Evolutionary conservation across 164 flowering plant species (phyloP).

Genomic region (Aristolochia californica): DNA sequence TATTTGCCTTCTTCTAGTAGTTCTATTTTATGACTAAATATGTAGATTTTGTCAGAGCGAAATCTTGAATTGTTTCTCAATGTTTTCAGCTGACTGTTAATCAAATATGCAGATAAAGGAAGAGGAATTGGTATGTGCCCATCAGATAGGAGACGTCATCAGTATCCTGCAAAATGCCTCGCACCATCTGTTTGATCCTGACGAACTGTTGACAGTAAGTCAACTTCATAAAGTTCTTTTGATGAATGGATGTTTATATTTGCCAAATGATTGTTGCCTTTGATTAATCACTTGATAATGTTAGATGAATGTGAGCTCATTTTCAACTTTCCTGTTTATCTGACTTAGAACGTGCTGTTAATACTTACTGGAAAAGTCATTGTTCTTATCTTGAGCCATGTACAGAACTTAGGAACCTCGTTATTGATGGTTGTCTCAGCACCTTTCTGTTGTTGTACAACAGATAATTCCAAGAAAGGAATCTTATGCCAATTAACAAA

Average conservation of each 20-base stretch:
- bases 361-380: no score
- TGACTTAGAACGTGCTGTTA: no score
- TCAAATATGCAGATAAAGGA: slow-evolving; percentile 73
- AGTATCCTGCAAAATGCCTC: slow-evolving; percentile 65
- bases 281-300: neutral
- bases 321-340: no score
- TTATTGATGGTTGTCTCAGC: no score
- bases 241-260: neutral
- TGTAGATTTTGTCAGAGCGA: neutral
- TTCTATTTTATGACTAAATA: neutral
- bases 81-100: neutral
- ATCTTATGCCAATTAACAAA: no score
- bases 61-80: neutral
- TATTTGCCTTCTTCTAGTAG: neutral
- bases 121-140: slow-evolving; percentile 60
- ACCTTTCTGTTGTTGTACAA: no score
- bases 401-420: no score
- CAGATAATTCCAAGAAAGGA: no score
- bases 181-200: slow-evolving; percentile 94
- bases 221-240: neutral
- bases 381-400: no score
- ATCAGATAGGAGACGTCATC: slow-evolving; percentile 78
- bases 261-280: neutral
- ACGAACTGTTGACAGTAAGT: slow-evolving; percentile 75
- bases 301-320: neutral